These are phyloP conservation scores for Aspergillus sclerotiicarbonarius DNA, from an alignment of 495 filamentous ascomycete genomes.

Conservation along the genomic window DNA sequence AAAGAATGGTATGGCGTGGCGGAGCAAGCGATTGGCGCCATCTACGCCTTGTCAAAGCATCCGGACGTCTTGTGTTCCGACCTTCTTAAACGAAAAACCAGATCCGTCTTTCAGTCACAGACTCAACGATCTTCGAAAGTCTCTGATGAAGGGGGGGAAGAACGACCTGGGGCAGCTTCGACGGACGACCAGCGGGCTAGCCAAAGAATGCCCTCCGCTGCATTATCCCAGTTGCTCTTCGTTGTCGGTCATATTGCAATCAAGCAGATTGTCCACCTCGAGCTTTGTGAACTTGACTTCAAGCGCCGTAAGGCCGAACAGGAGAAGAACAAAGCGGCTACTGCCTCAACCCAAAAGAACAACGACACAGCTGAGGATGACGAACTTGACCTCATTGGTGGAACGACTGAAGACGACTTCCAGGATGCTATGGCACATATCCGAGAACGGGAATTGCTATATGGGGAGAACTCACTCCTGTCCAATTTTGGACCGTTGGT, in stretches of 20 bases:
- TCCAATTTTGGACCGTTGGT: conserved; percentile 88
- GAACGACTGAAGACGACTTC: conserved; percentile 98
- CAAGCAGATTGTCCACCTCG: conserved; percentile 99
- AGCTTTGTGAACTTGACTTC: conserved; percentile 94
- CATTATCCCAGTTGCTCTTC: conserved; percentile 88
- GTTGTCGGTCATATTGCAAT: conserved; percentile 95
- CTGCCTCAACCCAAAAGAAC: conserved; percentile 41
- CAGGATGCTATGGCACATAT: conserved; percentile 94
- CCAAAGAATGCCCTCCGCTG: conserved; percentile 54
- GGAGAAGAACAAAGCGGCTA: conserved; percentile 73
- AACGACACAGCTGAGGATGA: conserved; percentile 56
- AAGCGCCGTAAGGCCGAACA: conserved; percentile 94
- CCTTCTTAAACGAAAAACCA: conserved; percentile 83
- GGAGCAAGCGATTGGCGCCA: conserved; percentile 93
- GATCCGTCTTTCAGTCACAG: conserved; percentile 64
- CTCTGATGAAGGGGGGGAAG: conserved; percentile 35
- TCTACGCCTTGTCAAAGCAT: conserved; percentile 92
- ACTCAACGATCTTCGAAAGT: conserved; percentile 30
- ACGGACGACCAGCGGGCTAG: conserved; percentile 28
- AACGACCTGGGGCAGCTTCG: conserved; percentile 48
- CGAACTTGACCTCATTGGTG: conserved; percentile 93
- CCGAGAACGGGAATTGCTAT: conserved; percentile 89
- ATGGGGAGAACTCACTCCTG: conserved; percentile 79
- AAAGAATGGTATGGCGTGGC: conserved; percentile 98
- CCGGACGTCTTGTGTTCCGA: conserved; percentile 93